A percentile compares a stretch with the other conserved stretches of the same genome.
These are phyloP conservation scores for Saccharomyces kudriavzevii DNA, from an alignment of 805 yeast genomes.

Conservation along the genomic window DNA sequence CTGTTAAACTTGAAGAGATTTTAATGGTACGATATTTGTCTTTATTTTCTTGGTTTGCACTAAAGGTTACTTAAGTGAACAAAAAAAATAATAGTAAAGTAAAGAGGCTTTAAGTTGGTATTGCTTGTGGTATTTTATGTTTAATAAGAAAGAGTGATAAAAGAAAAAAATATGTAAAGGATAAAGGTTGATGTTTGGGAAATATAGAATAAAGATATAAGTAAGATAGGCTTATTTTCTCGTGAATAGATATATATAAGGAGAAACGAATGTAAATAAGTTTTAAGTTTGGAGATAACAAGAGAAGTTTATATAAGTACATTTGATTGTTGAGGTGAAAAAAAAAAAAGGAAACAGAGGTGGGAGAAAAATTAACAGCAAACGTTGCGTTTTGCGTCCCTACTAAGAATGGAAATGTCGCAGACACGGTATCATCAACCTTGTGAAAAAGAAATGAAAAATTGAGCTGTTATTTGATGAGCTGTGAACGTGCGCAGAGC, in stretches of 20 bases:
- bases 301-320: not conserved
- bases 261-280: not conserved
- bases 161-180: not conserved
- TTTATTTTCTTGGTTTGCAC: not conserved
- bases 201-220: not conserved
- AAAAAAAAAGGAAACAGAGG: not conserved
- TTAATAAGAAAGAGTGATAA: not conserved
- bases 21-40: not conserved
- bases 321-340: not conserved
- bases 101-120: not conserved
- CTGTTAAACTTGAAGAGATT: not conserved
- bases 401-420: not conserved
- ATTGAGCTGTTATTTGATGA: not conserved
- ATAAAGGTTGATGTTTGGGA: not conserved
- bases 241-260: not conserved
- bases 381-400: not conserved
- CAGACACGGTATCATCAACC: not conserved
- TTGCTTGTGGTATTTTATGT: not conserved
- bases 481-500: not conserved
- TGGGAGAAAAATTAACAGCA: not conserved
- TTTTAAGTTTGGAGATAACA: not conserved
- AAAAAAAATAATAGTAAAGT: not conserved
- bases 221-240: not conserved
- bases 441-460: not conserved
- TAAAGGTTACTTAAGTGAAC: not conserved